phyloP scores from a whole-genome alignment of 805 yeast species.

The Komagataella mondaviorum region DNA sequence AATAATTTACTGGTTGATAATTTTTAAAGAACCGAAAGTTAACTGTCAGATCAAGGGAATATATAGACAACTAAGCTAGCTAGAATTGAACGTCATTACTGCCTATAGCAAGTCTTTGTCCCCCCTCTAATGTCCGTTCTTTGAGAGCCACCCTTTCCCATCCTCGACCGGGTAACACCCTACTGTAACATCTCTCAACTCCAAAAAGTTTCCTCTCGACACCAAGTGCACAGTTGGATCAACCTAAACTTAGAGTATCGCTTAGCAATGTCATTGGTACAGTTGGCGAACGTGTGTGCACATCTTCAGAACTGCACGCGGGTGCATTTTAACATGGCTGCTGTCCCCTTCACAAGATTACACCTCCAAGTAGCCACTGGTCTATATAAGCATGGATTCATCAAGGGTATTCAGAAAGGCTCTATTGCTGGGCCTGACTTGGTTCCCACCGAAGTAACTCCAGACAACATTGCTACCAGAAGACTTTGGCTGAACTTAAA shows the following conservation, averaged over 20 bases:
- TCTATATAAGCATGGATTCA: conserved; percentile 82
- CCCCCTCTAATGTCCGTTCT: too few relatives aligned
- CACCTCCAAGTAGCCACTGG: conserved; percentile 78
- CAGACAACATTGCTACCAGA: conserved; percentile 75
- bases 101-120: neutral
- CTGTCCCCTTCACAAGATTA: conserved; percentile 71
- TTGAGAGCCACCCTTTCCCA: too few relatives aligned
- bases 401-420: conserved; percentile 76
- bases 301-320: conserved; percentile 81
- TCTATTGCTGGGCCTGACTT: conserved; percentile 75
- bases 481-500: conserved; percentile 88
- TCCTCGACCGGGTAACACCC: neutral
- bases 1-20: too few relatives aligned
- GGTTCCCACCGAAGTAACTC: conserved; percentile 63
- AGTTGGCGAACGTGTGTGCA: conserved; percentile 72
- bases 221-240: neutral
- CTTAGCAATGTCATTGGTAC: conserved; percentile 64
- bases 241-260: conserved; percentile 6
- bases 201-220: neutral
- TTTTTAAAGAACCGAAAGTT: too few relatives aligned
- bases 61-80: neutral
- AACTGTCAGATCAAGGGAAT: neutral
- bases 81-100: too few relatives aligned
- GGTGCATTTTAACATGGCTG: conserved; percentile 60
- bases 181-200: neutral